Evolutionary conservation across 2,329 filamentous ascomycete genomes (phyloP).

Genomic region (Cytospora piceae): DNA sequence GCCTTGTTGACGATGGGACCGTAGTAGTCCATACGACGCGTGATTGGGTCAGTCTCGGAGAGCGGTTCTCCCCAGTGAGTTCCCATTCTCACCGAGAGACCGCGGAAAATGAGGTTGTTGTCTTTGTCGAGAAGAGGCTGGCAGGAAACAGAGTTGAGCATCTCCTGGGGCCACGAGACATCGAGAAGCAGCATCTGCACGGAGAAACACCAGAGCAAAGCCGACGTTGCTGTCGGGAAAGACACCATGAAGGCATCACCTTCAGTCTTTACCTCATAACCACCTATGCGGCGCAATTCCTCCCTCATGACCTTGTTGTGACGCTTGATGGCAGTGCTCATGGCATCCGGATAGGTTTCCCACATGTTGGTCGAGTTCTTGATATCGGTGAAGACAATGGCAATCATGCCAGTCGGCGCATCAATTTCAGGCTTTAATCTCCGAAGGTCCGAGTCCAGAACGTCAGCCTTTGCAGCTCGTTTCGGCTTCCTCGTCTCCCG

Average conservation of each 20-base stretch:
- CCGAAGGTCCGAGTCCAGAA: conserved; percentile 84
- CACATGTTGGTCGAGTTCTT: conserved; percentile 96
- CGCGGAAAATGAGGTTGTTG: conserved; percentile 87
- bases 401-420: conserved; percentile 85
- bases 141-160: conserved; percentile 83
- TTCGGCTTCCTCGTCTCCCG: conserved; percentile 65
- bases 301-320: conserved; percentile 97
- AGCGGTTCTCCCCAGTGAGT: conserved; percentile 95
- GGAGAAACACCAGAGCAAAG: conserved; percentile 93
- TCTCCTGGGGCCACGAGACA: conserved; percentile 90
- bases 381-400: conserved; percentile 98
- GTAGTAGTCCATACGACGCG: conserved; percentile 98
- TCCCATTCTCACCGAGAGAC: conserved; percentile 94
- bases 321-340: conserved; percentile 95
- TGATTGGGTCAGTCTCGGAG: conserved; percentile 94
- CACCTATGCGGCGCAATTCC: conserved; percentile 89
- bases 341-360: conserved; percentile 93
- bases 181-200: conserved; percentile 88
- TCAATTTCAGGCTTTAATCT: conserved; percentile 89
- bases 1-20: conserved; percentile 99
- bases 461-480: conserved; percentile 52
- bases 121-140: conserved; percentile 83
- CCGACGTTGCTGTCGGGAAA: conserved; percentile 93
- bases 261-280: conserved; percentile 99
- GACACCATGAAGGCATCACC: conserved; percentile 99